phyloP scores from a whole-genome alignment of 306 rosid genomes.

The Prunus fruticosa region DNA sequence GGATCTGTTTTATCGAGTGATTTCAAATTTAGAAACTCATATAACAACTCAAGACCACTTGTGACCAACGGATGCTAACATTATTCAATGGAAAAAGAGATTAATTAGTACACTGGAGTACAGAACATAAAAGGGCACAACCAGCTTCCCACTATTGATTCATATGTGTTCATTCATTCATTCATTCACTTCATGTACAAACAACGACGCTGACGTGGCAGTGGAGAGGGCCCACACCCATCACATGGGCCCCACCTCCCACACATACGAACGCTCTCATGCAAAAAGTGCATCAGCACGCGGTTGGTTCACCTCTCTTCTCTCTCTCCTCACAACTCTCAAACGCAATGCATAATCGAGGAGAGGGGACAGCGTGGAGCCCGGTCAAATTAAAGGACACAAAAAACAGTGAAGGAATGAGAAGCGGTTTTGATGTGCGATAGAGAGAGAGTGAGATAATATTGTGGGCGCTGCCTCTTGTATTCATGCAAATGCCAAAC shows the following conservation, averaged over 20 bases:
- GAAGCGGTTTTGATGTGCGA: slow-evolving; percentile 39
- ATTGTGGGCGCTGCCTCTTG: slow-evolving; percentile 52
- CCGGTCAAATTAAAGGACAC: not conserved
- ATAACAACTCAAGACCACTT: too few species aligned
- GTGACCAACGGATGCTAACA: too few species aligned
- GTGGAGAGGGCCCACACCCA: not conserved
- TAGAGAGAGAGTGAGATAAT: not conserved
- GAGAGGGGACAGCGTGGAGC: not conserved
- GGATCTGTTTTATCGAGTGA: too few species aligned
- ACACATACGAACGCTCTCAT: not conserved
- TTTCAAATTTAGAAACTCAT: too few species aligned
- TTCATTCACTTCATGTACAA: too few species aligned
- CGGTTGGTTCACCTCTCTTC: not conserved
- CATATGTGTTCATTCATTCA: too few species aligned
- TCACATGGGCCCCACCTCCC: not conserved
- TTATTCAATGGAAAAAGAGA: too few species aligned
- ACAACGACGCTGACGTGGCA: too few species aligned
- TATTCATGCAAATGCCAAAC: not conserved
- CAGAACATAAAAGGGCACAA: too few species aligned
- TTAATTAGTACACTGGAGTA: too few species aligned
- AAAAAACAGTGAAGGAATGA: too few species aligned
- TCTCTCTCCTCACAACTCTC: not conserved
- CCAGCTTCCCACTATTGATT: too few species aligned
- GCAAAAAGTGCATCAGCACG: not conserved
- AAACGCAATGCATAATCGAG: slow-evolving; percentile 2